These are phyloP conservation scores for Candida ulmi DNA, from an alignment of 805 yeast species.

Conservation along the genomic window DNA sequence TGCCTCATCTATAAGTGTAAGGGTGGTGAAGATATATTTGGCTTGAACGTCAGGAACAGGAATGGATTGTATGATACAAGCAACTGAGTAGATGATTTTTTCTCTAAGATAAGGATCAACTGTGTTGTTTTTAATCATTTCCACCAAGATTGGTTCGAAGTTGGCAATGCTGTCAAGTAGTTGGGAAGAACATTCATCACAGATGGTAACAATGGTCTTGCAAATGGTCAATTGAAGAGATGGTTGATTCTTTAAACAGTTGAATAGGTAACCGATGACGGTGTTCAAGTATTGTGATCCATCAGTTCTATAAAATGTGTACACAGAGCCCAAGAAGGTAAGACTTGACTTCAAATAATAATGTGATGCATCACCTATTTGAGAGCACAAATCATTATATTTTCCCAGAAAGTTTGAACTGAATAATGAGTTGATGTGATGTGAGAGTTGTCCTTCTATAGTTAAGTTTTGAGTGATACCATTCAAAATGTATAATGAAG, in stretches of 20 bases:
- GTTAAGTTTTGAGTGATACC: slow-evolving; percentile 36
- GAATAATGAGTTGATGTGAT: slow-evolving; percentile 22
- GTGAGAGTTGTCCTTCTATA: slow-evolving; percentile 14
- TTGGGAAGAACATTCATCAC: slow-evolving; percentile 45
- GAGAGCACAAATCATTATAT: slow-evolving; percentile 15
- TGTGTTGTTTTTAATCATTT: slow-evolving; percentile 36
- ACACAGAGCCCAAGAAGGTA: slow-evolving; percentile 52
- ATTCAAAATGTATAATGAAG: slow-evolving; percentile 56
- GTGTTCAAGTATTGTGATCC: slow-evolving; percentile 42
- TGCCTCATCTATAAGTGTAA: slow-evolving; percentile 25
- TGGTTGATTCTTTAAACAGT: slow-evolving; percentile 25
- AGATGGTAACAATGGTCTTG: slow-evolving; percentile 52
- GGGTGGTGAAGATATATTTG: slow-evolving; percentile 27
- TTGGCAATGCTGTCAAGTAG: slow-evolving; percentile 38
- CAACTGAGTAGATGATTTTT: slow-evolving; percentile 54
- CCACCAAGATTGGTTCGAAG: slow-evolving; percentile 41
- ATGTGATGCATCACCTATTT: slow-evolving; percentile 9
- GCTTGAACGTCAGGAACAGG: slow-evolving; percentile 42
- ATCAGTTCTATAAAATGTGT: slow-evolving; percentile 48
- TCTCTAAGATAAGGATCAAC: slow-evolving; percentile 47
- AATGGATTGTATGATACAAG: slow-evolving; percentile 54
- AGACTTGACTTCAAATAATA: slow-evolving; percentile 43
- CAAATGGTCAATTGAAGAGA: slow-evolving; percentile 36
- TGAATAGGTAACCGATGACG: slow-evolving; percentile 53
- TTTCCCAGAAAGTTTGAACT: slow-evolving; percentile 24